phyloP scores from a whole-genome alignment of 108 stramenopile genomes.

The Skeletonema potamos region DNA sequence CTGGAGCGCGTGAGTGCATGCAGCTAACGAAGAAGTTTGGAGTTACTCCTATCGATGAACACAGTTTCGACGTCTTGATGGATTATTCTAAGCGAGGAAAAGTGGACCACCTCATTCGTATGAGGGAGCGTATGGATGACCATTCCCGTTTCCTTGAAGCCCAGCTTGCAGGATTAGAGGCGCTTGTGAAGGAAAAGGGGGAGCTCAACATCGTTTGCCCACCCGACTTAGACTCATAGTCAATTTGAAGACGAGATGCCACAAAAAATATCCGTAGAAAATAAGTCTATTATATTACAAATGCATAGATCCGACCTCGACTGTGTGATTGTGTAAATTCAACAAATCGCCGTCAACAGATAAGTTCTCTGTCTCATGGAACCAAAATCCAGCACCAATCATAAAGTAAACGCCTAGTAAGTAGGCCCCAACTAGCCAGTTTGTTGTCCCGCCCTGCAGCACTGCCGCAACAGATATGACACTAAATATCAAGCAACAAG shows the following conservation, averaged over 20 bases:
- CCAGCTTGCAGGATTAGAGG: constrained; percentile 82
- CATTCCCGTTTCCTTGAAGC: constrained; percentile 78
- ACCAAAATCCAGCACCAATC: constrained; percentile 88
- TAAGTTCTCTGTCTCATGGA: constrained; percentile 79
- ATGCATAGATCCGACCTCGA: neutral
- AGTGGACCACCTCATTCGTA: constrained; percentile 87
- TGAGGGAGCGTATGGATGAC: constrained; percentile 86
- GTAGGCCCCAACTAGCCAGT: constrained; percentile 80
- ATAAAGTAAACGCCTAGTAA: constrained; percentile 80
- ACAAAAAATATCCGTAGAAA: neutral
- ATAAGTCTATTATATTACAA: neutral
- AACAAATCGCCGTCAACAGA: constrained; percentile 49
- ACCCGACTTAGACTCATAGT: neutral
- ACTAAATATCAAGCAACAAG: constrained; percentile 77
- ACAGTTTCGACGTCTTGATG: constrained; percentile 73
- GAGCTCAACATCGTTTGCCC: constrained; percentile 22
- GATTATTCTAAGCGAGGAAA: constrained; percentile 87
- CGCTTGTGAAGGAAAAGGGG: constrained; percentile 61
- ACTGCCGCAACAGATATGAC: constrained; percentile 76
- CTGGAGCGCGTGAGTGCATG: constrained; percentile 91
- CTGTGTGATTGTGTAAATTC: constrained; percentile 25
- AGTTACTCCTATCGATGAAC: constrained; percentile 58
- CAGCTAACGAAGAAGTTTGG: constrained; percentile 80
- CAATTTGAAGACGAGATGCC: neutral
- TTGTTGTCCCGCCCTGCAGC: constrained; percentile 85